Evolutionary conservation across 2,329 filamentous ascomycete genomes (phyloP).

Genomic region (Cytospora schulzeri): DNA sequence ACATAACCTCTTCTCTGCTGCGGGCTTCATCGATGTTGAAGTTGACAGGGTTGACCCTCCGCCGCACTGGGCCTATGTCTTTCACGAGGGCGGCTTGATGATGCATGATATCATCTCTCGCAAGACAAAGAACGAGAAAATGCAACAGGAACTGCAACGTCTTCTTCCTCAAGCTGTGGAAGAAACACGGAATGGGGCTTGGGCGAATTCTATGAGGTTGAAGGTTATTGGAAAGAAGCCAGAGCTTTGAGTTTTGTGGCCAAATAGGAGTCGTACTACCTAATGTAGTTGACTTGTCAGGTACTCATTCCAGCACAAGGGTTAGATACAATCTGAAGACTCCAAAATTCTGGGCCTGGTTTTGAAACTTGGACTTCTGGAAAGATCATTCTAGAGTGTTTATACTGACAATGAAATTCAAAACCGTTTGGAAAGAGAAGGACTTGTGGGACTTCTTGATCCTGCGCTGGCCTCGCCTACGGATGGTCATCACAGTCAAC

Average conservation of each 20-base stretch:
- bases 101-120: slow-evolving; percentile 31
- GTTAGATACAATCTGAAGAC: no score
- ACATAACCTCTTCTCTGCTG: background rate
- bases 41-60: background rate
- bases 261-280: no score
- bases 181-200: slow-evolving; percentile 27
- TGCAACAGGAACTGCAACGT: slow-evolving; percentile 22
- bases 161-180: slow-evolving; percentile 28
- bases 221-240: slow-evolving; percentile 25
- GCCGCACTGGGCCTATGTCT: background rate
- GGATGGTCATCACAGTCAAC: no score
- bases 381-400: no score
- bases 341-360: no score
- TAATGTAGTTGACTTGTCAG: no score
- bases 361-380: no score
- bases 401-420: no score
- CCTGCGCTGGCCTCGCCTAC: no score
- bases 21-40: background rate
- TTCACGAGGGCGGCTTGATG: slow-evolving; percentile 23
- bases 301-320: no score
- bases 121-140: slow-evolving; percentile 30
- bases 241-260: background rate
- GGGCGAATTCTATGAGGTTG: slow-evolving; percentile 6
- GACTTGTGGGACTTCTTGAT: no score
- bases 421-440: no score